phyloP scores from a whole-genome alignment of 2,329 filamentous ascomycete genomes.

The Colletotrichum tropicicola region DNA sequence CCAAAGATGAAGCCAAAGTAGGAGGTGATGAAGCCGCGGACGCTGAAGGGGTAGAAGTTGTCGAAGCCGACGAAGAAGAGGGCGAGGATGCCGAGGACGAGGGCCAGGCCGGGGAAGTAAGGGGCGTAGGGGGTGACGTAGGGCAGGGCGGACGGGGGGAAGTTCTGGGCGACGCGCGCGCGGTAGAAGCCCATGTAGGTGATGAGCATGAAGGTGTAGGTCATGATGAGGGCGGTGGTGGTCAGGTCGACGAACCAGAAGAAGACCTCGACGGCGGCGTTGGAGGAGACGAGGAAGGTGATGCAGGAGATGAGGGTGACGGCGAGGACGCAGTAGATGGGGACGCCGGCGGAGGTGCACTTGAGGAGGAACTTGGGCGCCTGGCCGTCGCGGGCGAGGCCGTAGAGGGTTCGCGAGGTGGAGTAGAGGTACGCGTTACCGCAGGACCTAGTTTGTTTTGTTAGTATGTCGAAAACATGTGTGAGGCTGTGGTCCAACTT shows the following conservation, averaged over 20 bases:
- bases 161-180: slow-evolving; percentile 61
- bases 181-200: slow-evolving; percentile 58
- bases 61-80: slow-evolving; percentile 67
- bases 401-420: slow-evolving; percentile 58
- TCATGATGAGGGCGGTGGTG: slow-evolving; percentile 67
- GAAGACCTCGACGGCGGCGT: slow-evolving; percentile 45
- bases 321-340: slow-evolving; percentile 43
- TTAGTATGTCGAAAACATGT: neutral
- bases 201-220: slow-evolving; percentile 59
- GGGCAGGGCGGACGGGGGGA: slow-evolving; percentile 56
- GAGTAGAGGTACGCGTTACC: slow-evolving; percentile 63
- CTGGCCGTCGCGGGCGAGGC: slow-evolving; percentile 59
- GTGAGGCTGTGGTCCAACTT: neutral
- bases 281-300: slow-evolving; percentile 48
- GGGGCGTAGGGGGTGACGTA: slow-evolving; percentile 61
- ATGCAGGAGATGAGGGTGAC: slow-evolving; percentile 45
- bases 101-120: slow-evolving; percentile 58
- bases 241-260: slow-evolving; percentile 60
- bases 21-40: slow-evolving; percentile 58
- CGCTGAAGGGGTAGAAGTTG: slow-evolving; percentile 59
- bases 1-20: slow-evolving; percentile 65
- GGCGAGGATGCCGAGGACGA: slow-evolving; percentile 55
- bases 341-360: slow-evolving; percentile 55
- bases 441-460: slow-evolving; percentile 44
- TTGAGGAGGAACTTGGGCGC: slow-evolving; percentile 51